These are phyloP conservation scores for Debaryomyces castellii DNA, from an alignment of 805 yeast species.

Conservation along the genomic window DNA sequence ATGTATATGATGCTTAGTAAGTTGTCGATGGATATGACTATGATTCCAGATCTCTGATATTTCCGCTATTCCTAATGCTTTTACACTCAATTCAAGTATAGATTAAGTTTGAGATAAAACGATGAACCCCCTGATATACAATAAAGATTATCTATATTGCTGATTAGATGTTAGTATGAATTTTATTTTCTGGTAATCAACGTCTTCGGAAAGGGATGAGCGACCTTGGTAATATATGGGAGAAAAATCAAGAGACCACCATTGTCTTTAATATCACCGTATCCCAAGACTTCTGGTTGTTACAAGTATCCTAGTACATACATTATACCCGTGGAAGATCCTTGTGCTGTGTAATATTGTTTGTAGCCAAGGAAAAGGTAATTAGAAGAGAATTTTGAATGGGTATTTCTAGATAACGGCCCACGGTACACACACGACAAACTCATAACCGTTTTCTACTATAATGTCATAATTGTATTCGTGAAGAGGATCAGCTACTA, in stretches of 20 bases:
- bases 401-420: not conserved
- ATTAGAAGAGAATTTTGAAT: not conserved
- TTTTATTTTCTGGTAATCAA: not conserved
- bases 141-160: not conserved
- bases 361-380: not conserved
- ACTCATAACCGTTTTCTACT: too few species aligned
- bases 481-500: not conserved
- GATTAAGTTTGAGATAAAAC: not conserved
- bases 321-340: not conserved
- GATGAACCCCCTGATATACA: not conserved
- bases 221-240: not conserved
- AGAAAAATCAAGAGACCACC: not conserved
- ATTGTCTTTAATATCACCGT: not conserved
- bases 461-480: not conserved
- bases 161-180: not conserved
- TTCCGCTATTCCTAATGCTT: not conserved
- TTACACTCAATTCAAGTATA: not conserved
- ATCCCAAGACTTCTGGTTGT: not conserved
- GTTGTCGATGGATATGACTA: not conserved
- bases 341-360: not conserved
- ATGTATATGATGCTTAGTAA: not conserved
- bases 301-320: not conserved
- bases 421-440: not conserved
- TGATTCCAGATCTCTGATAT: not conserved
- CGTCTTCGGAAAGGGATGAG: not conserved